These are phyloP conservation scores for Cyclotella baltica DNA, from an alignment of 108 stramenopile species.

Conservation along the genomic window DNA sequence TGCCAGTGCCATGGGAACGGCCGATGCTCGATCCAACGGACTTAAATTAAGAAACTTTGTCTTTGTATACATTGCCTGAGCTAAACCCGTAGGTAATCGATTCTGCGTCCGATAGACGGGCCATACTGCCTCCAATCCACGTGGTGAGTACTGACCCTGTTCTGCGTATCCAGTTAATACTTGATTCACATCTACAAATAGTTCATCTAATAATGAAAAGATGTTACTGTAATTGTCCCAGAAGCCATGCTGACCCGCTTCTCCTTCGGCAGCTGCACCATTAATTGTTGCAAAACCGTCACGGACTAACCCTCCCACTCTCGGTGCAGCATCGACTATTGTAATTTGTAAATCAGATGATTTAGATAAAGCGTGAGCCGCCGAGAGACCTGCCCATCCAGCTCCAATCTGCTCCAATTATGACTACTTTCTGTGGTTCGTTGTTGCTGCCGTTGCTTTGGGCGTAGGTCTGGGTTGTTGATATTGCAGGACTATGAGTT, in stretches of 20 bases:
- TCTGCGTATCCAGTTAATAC: conserved; percentile 73
- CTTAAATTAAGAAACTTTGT: conserved; percentile 67
- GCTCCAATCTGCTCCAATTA: conserved; percentile 86
- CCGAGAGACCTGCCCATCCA: conserved; percentile 86
- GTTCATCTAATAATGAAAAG: conserved; percentile 59
- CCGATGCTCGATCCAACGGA: conserved; percentile 59
- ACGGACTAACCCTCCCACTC: conserved; percentile 81
- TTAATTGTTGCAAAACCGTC: conserved; percentile 72
- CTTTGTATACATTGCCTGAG: conserved; percentile 72
- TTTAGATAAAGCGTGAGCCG: conserved; percentile 69
- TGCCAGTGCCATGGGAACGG: conserved; percentile 72
- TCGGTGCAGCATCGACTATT: conserved; percentile 72
- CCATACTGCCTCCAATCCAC: conserved; percentile 78
- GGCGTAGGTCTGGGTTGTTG: no score
- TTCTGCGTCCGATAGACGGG: conserved; percentile 60
- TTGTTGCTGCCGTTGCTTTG: no score
- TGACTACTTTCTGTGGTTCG: conserved; percentile 61
- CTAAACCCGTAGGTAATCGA: conserved; percentile 68
- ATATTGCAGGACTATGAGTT: no score
- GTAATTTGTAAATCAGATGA: conserved; percentile 55
- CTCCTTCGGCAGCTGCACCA: conserved; percentile 51
- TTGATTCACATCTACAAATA: conserved; percentile 32
- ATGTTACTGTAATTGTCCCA: conserved; percentile 86
- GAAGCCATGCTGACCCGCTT: conserved; percentile 88
- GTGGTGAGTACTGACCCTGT: conserved; percentile 79